A percentile compares a stretch with the other conserved stretches of the same genome.
Conservation (phyloP, 306 rosid species). For the Senna tora region DNA sequence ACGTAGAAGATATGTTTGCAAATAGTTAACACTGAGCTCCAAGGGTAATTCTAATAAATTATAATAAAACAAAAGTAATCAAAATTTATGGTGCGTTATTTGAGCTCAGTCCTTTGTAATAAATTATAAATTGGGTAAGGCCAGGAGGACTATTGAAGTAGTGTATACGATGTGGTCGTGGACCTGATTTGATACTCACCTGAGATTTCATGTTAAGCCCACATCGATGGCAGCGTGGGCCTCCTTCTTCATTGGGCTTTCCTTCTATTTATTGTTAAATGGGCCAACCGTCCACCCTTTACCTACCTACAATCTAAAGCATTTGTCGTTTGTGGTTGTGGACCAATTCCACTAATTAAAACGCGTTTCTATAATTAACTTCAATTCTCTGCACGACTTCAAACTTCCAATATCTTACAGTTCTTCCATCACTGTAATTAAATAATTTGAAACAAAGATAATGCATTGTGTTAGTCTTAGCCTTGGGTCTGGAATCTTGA, state of each 20-base stretch:
- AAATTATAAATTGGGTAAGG: too few species aligned
- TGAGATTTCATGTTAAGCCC: not conserved
- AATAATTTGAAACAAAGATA: constrained; percentile 32
- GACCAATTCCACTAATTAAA: not conserved
- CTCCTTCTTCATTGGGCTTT: not conserved
- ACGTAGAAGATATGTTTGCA: too few species aligned
- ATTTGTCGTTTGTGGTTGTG: not conserved
- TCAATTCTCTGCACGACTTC: not conserved
- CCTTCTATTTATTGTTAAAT: too few species aligned
- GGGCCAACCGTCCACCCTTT: not conserved
- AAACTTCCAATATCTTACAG: not conserved
- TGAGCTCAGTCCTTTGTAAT: too few species aligned
- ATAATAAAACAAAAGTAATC: too few species aligned
- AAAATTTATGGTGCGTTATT: too few species aligned
- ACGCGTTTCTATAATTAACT: not conserved
- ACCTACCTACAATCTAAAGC: too few species aligned
- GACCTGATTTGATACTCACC: not conserved
- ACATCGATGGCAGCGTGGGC: not conserved
- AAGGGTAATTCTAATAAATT: too few species aligned
- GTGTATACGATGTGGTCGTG: not conserved
- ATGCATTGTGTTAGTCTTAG: not conserved
- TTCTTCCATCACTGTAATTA: not conserved
- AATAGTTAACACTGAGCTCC: too few species aligned
- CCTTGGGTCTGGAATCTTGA: too few species aligned
- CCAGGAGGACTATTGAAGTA: not conserved